A percentile compares a stretch with the other conserved stretches of the same genome.
phyloP scores from a whole-genome alignment of 2,329 filamentous ascomycete genomes.

The Blastomyces percursus region DNA sequence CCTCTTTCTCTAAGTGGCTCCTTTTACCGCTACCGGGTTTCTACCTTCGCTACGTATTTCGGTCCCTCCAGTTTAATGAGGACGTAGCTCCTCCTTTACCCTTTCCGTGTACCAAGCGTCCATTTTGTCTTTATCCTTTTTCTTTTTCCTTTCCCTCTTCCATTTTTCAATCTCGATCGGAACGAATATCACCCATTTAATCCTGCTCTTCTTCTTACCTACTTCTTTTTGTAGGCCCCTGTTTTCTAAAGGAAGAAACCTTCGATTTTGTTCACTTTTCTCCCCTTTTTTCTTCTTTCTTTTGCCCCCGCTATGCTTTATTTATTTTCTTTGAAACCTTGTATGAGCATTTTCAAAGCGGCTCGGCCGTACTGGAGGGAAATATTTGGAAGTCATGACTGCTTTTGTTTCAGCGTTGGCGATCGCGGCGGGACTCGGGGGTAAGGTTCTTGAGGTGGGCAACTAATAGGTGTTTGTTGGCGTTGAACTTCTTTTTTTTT shows the following conservation, averaged over 20 bases:
- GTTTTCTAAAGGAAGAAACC: not conserved
- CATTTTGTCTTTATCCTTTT: not conserved
- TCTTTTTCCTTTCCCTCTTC: not conserved
- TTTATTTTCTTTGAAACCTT: not conserved
- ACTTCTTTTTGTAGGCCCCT: not conserved
- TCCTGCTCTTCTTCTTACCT: not conserved
- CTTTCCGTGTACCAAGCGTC: not conserved
- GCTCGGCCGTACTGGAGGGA: not conserved
- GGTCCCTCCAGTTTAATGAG: not conserved
- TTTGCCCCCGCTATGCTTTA: not conserved
- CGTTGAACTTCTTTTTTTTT: not conserved
- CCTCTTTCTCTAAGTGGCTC: not conserved
- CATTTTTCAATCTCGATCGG: not conserved
- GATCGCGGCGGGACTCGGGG: not conserved
- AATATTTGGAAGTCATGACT: not conserved
- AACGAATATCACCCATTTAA: not conserved
- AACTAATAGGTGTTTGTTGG: not conserved
- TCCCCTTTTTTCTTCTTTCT: not conserved
- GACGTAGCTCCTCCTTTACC: not conserved
- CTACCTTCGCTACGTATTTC: not conserved
- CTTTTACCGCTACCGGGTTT: not conserved
- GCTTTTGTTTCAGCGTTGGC: constrained; percentile 1
- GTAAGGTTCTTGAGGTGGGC: not conserved
- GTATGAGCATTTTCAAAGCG: not conserved
- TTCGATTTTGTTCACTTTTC: not conserved